Conservation (phyloP, 169 alveolate species). For the Pseudocohnilembus persalinus region DNA sequence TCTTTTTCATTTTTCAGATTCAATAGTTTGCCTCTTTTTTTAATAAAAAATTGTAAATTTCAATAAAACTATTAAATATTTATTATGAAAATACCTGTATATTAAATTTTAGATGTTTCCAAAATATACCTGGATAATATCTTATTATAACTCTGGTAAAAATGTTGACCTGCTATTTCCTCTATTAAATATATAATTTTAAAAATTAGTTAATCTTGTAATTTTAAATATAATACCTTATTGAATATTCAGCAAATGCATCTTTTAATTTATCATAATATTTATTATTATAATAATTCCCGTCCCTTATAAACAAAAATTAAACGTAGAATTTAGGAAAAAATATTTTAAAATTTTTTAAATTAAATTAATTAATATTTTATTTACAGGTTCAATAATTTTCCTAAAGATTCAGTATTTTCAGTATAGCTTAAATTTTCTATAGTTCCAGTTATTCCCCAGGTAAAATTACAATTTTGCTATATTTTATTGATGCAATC, state of each 20-base stretch:
- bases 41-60: too few relatives aligned
- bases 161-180: neutral
- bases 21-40: neutral
- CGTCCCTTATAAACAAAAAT: too few relatives aligned
- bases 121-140: too few relatives aligned
- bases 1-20: neutral
- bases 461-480: neutral
- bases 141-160: neutral
- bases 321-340: too few relatives aligned
- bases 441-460: slow-evolving; percentile 16
- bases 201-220: too few relatives aligned
- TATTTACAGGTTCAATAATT: neutral
- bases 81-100: neutral
- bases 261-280: neutral
- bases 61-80: too few relatives aligned
- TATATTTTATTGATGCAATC: neutral
- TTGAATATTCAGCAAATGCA: neutral
- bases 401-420: neutral
- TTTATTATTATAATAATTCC: too few relatives aligned
- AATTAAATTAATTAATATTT: too few relatives aligned
- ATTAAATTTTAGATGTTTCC: neutral
- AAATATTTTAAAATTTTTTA: too few relatives aligned
- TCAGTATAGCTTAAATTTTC: slow-evolving; percentile 4
- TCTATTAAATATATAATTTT: too few relatives aligned
- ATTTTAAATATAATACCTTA: neutral